Conservation (phyloP, 345 rosid species). For the Chamaenerion angustifolium region DNA sequence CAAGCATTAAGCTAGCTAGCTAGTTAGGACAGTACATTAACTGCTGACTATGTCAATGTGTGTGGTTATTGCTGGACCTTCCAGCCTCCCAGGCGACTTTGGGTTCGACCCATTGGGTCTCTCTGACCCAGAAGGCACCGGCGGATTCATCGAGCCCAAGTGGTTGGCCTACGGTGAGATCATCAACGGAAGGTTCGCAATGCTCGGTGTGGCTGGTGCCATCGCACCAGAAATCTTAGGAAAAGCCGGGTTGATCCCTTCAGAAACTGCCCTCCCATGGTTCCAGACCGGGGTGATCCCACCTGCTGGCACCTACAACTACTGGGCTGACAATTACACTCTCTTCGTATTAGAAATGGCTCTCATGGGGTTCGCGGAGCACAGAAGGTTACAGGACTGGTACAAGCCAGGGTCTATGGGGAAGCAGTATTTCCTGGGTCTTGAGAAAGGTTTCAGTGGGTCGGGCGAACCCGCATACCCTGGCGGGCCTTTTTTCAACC, state of each 20-base stretch:
- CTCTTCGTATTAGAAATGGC: conserved; percentile 91
- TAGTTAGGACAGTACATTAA: no score
- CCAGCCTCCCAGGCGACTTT: conserved; percentile 90
- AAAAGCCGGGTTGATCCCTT: conserved; percentile 64
- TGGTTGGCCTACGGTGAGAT: conserved; percentile 96
- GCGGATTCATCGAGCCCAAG: conserved; percentile 90
- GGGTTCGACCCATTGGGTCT: conserved; percentile 97
- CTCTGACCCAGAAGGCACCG: conserved; percentile 93
- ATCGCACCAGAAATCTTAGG: conserved; percentile 91
- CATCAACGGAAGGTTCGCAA: conserved; percentile 73
- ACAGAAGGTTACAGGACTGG: conserved; percentile 94
- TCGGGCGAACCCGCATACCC: conserved; percentile 85
- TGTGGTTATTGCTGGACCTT: no score
- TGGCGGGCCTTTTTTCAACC: conserved; percentile 90
- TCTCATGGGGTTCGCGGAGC: conserved; percentile 94
- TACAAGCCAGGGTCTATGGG: conserved; percentile 81
- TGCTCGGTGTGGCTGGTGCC: conserved; percentile 75
- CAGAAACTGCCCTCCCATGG: conserved; percentile 91
- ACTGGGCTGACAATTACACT: conserved; percentile 94
- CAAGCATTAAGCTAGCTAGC: no score
- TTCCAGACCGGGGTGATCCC: conserved; percentile 94
- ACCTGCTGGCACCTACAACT: conserved; percentile 82
- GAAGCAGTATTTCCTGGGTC: conserved; percentile 78
- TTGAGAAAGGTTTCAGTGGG: conserved; percentile 74
- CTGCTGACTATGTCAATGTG: no score